Evolutionary conservation across 2,329 filamentous ascomycete genomes (phyloP).

Genomic region (Fusarium beomiforme): DNA sequence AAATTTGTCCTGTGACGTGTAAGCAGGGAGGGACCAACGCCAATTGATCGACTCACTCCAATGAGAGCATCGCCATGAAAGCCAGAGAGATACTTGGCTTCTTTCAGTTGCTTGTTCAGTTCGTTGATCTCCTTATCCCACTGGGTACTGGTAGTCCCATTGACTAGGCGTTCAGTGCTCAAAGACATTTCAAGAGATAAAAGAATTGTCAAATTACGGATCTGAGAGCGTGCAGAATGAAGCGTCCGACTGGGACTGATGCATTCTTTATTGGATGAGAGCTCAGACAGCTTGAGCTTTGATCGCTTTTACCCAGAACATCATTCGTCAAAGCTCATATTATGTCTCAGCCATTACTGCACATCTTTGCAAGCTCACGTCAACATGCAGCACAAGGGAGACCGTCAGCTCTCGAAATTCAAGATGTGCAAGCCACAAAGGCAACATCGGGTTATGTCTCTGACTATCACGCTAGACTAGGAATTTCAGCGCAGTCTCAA

Average conservation of each 20-base stretch:
- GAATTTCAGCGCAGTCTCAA: background rate
- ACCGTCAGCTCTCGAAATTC: background rate
- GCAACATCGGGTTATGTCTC: background rate
- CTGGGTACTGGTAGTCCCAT: background rate
- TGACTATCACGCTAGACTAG: background rate
- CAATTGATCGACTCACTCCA: background rate
- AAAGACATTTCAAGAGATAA: background rate
- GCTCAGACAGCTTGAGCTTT: background rate
- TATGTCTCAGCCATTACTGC: background rate
- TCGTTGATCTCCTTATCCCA: background rate
- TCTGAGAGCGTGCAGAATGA: background rate
- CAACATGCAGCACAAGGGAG: background rate
- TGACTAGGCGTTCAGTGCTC: background rate
- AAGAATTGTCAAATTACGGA: background rate
- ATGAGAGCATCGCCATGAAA: slow-evolving; percentile 10
- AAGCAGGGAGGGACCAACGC: rapidly evolving
- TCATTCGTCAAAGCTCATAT: background rate
- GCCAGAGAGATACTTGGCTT: background rate
- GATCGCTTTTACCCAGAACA: background rate
- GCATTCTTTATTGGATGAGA: background rate
- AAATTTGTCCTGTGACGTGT: background rate
- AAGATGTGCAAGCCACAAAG: background rate
- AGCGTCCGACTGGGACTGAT: background rate
- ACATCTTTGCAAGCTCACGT: background rate
- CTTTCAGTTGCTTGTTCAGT: background rate